A percentile compares a stretch with the other conserved stretches of the same genome.
Evolutionary conservation across 805 yeast species (phyloP).

Genomic region (Lipomyces lipofer): DNA sequence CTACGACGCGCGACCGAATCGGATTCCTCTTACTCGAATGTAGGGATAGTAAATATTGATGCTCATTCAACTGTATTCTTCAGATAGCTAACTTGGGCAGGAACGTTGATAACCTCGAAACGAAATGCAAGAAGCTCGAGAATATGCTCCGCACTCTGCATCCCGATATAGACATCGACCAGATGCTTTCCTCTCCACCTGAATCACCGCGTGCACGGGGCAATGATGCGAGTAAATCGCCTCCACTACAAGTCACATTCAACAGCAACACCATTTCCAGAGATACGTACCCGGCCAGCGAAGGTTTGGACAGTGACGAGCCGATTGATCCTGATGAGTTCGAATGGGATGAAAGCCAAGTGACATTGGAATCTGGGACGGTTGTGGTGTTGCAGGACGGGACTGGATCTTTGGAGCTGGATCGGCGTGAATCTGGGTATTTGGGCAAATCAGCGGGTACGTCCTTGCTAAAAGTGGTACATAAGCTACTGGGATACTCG

Average conservation of each 20-base stretch:
- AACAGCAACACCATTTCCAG: not conserved
- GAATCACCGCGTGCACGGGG: not conserved
- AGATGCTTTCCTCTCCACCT: not conserved
- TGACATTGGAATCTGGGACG: not conserved
- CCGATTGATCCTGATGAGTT: not conserved
- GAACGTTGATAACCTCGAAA: not conserved
- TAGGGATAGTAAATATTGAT: not conserved
- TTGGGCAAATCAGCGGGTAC: slow-evolving; percentile 32
- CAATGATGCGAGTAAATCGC: no score
- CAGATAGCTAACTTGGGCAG: not conserved
- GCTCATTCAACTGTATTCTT: not conserved
- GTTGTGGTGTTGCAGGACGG: slow-evolving; percentile 59
- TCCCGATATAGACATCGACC: not conserved
- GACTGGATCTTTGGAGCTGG: slow-evolving; percentile 59
- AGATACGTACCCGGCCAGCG: not conserved
- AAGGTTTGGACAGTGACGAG: not conserved
- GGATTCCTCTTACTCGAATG: slow-evolving; percentile 11
- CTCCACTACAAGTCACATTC: not conserved
- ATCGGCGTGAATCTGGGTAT: slow-evolving; percentile 43
- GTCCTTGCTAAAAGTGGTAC: not conserved
- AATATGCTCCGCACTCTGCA: not conserved
- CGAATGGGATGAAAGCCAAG: not conserved
- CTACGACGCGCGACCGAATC: slow-evolving; percentile 18
- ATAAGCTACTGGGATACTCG: not conserved
- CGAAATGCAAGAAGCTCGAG: not conserved